Conservation (phyloP, 768 basidiomycete species). For the Hypholoma fasciculare region DNA sequence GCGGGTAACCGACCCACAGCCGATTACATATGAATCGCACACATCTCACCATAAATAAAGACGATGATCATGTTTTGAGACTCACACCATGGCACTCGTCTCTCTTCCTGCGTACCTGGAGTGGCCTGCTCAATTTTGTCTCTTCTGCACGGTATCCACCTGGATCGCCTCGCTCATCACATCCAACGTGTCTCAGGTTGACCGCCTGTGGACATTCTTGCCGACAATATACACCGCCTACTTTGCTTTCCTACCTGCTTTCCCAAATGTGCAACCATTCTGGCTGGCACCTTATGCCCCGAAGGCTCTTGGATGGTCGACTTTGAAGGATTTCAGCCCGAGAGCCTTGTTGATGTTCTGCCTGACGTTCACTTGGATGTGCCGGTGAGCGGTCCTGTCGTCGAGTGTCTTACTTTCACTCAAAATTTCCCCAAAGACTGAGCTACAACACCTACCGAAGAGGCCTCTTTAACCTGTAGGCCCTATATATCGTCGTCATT, state of each 20-base stretch:
- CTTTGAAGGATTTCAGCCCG: conserved; percentile 57
- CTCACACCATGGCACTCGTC: conserved; percentile 23
- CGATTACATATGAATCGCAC: no score
- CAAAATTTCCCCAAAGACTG: conserved; percentile 13
- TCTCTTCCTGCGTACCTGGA: conserved; percentile 39
- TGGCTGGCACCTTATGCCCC: conserved; percentile 59
- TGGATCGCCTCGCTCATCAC: conserved; percentile 69
- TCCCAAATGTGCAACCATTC: conserved; percentile 40
- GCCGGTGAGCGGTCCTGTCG: conserved; percentile 36
- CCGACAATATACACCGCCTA: conserved; percentile 84
- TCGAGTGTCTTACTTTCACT: conserved; percentile 5
- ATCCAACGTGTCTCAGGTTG: conserved; percentile 84
- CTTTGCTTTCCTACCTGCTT: conserved; percentile 74
- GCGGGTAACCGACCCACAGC: no score
- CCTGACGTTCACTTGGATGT: conserved; percentile 69
- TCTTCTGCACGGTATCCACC: conserved; percentile 42
- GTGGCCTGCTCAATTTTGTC: conserved; percentile 68
- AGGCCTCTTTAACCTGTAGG: conserved; percentile 75
- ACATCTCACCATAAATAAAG: no score
- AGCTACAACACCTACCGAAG: conserved; percentile 83
- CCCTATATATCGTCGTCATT: not conserved
- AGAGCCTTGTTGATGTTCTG: conserved; percentile 75
- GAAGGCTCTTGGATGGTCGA: conserved; percentile 37
- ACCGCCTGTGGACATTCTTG: conserved; percentile 78
- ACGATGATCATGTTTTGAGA: no score